Conservation (phyloP, 441 rosid genomes). For the Francoa sonchifolia region DNA sequence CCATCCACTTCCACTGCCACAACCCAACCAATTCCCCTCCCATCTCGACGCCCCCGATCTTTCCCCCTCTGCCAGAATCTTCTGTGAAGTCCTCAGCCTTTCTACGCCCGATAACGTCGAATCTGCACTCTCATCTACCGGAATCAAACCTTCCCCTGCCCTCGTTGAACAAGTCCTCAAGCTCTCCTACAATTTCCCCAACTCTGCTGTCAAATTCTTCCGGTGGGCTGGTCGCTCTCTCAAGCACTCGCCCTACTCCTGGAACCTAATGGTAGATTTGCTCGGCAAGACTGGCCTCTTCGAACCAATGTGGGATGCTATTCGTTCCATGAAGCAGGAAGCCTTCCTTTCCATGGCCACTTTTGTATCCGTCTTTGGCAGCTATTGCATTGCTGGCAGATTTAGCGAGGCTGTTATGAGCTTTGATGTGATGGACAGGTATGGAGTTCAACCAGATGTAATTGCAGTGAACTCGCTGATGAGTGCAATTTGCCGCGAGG, state of each 20-base stretch:
- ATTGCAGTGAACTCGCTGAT: conserved; percentile 39
- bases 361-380: conserved; percentile 30
- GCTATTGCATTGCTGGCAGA: conserved; percentile 31
- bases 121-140: conserved; percentile 23
- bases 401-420: conserved; percentile 33
- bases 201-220: conserved; percentile 37
- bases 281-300: conserved; percentile 38
- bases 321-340: conserved; percentile 42
- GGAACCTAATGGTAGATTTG: conserved; percentile 52
- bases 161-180: conserved; percentile 33
- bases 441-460: conserved; percentile 30
- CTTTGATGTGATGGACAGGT: conserved; percentile 43
- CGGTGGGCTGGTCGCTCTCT: conserved; percentile 31
- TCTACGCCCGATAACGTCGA: conserved; percentile 24
- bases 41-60: conserved; percentile 16
- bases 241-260: conserved; percentile 23
- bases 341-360: conserved; percentile 20
- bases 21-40: conserved; percentile 14
- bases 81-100: conserved; percentile 23
- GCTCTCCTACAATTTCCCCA: conserved; percentile 25
- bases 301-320: conserved; percentile 51
- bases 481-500: conserved; percentile 32
- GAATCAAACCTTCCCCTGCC: conserved; percentile 21
- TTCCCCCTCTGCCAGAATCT: conserved; percentile 20
- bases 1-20: not conserved